Evolutionary conservation across 768 basidiomycete species (phyloP), one percentile per base, ranked within the genome.

Genomic region (Tulasnella sp.): DNA sequence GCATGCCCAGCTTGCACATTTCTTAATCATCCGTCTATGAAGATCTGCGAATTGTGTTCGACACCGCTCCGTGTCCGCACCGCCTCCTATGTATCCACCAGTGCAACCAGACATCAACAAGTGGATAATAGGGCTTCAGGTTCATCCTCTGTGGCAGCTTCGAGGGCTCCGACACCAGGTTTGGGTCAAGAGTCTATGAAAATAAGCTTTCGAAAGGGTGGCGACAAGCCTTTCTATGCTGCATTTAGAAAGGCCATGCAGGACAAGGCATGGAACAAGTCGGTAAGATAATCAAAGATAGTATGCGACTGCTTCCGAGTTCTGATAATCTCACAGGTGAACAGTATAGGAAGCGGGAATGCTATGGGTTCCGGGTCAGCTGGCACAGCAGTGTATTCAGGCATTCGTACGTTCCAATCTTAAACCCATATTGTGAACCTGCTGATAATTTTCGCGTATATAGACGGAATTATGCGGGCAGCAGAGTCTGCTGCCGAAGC

Each of bases 1-100:
- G 72, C 85, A 13, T 99, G 95, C 70, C 79, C 84, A 1, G 83
- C 83, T 1, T 99, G 96, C 69, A 98, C 95, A 1, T 99, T 94
- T 69, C 74, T 94, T 11, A 99, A 99, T 71, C 84, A 88, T 62
- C 81, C 82, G 0, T 84, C 80, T 1, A 74, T 93, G 58, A 70
- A 70, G 0, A 69, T 73, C 7, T 98, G 95, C 73, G 95, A 97
- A 70, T 86, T 98, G 2, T 98, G 95, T 68, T 77, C 77, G 4
- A 85, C 90, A 3, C 73, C 80, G 0, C 73, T 97, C 9, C 83
- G 82, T 64, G 56, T 30, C 67, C 61, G 27, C 55, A 32, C 26
- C 62, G 24, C 51, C 48, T 19, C 68, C 68, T 1, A 67, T 67
- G 23, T 65, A 51, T 19, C 51, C 63, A 17, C 43, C 44, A 30